Conservation (phyloP, 768 basidiomycete species). For the Amanita polypyramis region DNA sequence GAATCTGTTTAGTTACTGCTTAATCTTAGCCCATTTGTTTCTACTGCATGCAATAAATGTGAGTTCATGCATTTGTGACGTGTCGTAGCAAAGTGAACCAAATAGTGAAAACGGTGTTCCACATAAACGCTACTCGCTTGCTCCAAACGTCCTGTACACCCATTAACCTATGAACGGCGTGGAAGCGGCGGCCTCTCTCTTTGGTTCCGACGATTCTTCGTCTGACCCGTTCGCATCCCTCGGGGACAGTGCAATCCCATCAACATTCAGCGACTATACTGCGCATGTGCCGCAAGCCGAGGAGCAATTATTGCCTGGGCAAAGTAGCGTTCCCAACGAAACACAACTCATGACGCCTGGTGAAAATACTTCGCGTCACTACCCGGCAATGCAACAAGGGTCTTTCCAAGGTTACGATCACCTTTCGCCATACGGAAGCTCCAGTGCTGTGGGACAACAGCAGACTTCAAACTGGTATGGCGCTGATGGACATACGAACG, state of each 20-base stretch:
- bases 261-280: neutral
- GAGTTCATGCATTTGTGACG: conserved; percentile 17
- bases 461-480: conserved; percentile 1
- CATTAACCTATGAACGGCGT: conserved; percentile 42
- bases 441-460: neutral
- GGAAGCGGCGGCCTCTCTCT: conserved; percentile 76
- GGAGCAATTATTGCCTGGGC: neutral
- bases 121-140: neutral
- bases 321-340: neutral
- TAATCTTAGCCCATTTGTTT: conserved; percentile 7
- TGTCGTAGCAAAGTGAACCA: conserved; percentile 28
- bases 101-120: conserved; percentile 18
- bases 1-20: conserved; percentile 9
- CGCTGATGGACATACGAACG: neutral
- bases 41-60: conserved; percentile 1
- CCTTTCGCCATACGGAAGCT: conserved; percentile 8
- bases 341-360: neutral
- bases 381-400: neutral
- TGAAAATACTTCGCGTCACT: neutral
- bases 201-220: conserved; percentile 53
- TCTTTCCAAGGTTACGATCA: conserved; percentile 1
- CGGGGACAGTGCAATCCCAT: conserved; percentile 18
- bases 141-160: neutral
- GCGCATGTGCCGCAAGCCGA: neutral
- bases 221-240: conserved; percentile 58